Base-by-base conservation (phyloP, 2,329 filamentous ascomycete species). In the Furcasterigmium sp. region DNA sequence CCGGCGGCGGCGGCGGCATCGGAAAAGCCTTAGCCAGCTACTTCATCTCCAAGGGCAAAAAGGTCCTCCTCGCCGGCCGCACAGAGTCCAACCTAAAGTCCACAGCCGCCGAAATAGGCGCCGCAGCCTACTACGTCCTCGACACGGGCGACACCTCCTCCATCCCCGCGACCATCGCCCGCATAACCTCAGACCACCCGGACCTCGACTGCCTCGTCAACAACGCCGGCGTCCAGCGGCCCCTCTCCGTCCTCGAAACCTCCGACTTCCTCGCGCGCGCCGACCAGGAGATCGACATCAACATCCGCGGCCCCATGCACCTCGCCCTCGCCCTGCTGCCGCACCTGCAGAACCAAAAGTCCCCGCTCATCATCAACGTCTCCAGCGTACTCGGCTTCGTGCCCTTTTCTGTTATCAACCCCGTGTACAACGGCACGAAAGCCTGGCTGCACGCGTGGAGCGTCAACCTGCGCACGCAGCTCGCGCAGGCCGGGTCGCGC, bases 391-490 rank as follows among this genome's bases (percentile, higher is more conserved):
- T 81, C 1, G 78, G 70, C 4, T 80, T 69, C 46, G 57, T 73
- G 0, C 76, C 78, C 0, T 69, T 71, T 44, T 67, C 62, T 3
- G 59, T 78, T 44, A 67, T 78, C 48, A 81, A 78, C 50, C 76
- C 75, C 0, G 70, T 79, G 1, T 82, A 81, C 57, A 78, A 78
- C 52, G 76, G 70, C 3, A 79, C 74, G 3, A 82, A 82, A 51
- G 72, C 75, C 0, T 81, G 69, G 71, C 29, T 78, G 30, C 75
- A 80, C 51, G 79, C 72, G 55, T 80, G 70, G 67, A 71, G 60
- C 20, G 70, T 80, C 67, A 76, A 73, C 36, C 51, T 82, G 19
- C 63, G 76, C 5, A 68, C 68, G 2, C 76, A 80, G 53, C 56
- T 80, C 1, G 53, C 58, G 36, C 55, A 60, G 11, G 58, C 47